Conservation (phyloP, 2,329 filamentous ascomycete genomes). For the Paramyrothecium sp. region DNA sequence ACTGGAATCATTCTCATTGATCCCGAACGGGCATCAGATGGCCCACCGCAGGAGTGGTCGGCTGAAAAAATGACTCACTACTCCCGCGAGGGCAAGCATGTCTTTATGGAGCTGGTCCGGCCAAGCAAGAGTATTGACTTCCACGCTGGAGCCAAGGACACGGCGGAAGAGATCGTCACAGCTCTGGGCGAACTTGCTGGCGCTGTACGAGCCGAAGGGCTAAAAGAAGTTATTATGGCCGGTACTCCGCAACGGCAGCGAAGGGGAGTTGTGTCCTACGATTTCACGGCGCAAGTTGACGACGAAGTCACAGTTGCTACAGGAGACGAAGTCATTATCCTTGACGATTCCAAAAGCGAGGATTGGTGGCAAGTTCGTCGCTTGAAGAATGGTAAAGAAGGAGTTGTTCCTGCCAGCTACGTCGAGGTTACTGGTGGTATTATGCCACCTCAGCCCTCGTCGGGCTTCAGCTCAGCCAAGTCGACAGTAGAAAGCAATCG, state of each 20-base stretch:
- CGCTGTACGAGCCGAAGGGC: conserved; percentile 75
- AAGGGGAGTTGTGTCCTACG: conserved; percentile 85
- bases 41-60: conserved; percentile 86
- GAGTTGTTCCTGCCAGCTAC: conserved; percentile 95
- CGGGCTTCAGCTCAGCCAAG: conserved; percentile 49
- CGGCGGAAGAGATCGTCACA: conserved; percentile 87
- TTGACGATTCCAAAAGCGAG: conserved; percentile 89
- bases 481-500: conserved; percentile 76
- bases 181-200: conserved; percentile 88
- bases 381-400: conserved; percentile 88
- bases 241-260: conserved; percentile 69
- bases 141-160: conserved; percentile 95
- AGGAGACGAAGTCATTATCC: conserved; percentile 85
- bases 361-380: conserved; percentile 98
- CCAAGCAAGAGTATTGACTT: conserved; percentile 96
- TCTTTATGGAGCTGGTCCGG: conserved; percentile 88
- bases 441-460: conserved; percentile 45
- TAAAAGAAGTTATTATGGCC: conserved; percentile 84
- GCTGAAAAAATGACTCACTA: conserved; percentile 97
- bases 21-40: conserved; percentile 79
- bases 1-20: conserved; percentile 89
- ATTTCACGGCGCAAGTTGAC: conserved; percentile 94
- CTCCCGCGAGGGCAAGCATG: conserved; percentile 95
- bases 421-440: conserved; percentile 79
- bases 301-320: conserved; percentile 92